phyloP scores from a whole-genome alignment of 129 eudicot species.

The Ambrosia artemisiifolia region DNA sequence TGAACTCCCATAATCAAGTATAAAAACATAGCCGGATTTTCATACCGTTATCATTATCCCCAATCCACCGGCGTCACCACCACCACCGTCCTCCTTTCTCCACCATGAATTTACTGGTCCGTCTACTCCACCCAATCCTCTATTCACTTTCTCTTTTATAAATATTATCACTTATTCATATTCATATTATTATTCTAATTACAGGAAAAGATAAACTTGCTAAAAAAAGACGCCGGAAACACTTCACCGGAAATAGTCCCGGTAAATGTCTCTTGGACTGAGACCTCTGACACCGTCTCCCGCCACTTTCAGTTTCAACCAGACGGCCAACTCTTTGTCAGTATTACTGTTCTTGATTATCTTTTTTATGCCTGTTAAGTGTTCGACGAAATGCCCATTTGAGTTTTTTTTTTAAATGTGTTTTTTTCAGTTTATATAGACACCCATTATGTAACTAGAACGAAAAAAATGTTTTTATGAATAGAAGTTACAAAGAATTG shows the following conservation, averaged over 20 bases:
- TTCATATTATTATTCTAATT: not conserved
- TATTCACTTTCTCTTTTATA: not conserved
- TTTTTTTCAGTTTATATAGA: not conserved
- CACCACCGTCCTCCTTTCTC: no score
- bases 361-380: not conserved
- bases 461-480: not conserved
- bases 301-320: conserved; percentile 58
- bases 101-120: conserved; percentile 28
- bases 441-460: not conserved
- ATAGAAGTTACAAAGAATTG: not conserved
- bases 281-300: conserved; percentile 64
- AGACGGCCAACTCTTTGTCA: conserved; percentile 54
- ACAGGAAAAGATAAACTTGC: conserved; percentile 45
- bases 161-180: not conserved
- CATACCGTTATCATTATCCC: not conserved
- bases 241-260: conserved; percentile 31
- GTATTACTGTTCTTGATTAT: conserved; percentile 43
- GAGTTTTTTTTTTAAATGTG: not conserved
- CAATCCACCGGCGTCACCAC: conserved; percentile 16
- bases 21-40: conserved; percentile 21
- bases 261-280: conserved; percentile 53
- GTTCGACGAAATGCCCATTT: conserved; percentile 24
- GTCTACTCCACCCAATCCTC: not conserved
- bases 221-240: conserved; percentile 37
- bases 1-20: not conserved